These are phyloP conservation scores for Luffa acutangula DNA, from an alignment of 306 rosid species.

Conservation along the genomic window DNA sequence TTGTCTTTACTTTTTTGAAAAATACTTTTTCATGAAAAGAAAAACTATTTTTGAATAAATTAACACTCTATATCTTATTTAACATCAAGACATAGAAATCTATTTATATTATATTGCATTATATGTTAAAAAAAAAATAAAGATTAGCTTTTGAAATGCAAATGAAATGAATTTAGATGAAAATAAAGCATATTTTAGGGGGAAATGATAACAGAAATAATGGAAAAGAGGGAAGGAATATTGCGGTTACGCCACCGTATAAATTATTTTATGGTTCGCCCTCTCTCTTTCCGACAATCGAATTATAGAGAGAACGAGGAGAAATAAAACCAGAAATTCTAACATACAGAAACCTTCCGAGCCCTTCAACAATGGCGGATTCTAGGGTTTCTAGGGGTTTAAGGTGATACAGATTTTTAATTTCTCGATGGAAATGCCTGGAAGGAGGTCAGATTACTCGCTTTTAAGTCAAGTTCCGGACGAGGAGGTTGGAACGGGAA, in stretches of 20 bases:
- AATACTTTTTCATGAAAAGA: too few species aligned
- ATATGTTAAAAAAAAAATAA: background rate
- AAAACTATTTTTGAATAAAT: too few species aligned
- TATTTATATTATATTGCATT: background rate
- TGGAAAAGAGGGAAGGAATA: background rate
- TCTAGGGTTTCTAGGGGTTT: slow-evolving; percentile 42
- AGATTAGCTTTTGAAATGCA: background rate
- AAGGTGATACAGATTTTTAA: slow-evolving; percentile 13
- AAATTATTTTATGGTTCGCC: slow-evolving; percentile 9
- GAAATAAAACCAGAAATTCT: background rate
- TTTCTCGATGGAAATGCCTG: slow-evolving; percentile 74
- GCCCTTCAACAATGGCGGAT: slow-evolving; percentile 43
- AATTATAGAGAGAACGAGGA: slow-evolving; percentile 38
- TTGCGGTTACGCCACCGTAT: slow-evolving; percentile 38
- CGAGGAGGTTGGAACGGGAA: slow-evolving; percentile 39
- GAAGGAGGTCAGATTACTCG: slow-evolving; percentile 78
- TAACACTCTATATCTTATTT: too few species aligned
- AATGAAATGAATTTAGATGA: background rate
- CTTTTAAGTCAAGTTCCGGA: slow-evolving; percentile 62
- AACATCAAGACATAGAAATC: background rate
- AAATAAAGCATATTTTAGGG: background rate
- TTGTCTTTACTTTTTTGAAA: background rate
- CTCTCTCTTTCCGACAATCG: slow-evolving; percentile 35
- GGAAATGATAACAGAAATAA: slow-evolving; percentile 7
- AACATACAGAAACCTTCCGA: slow-evolving; percentile 3